These are phyloP conservation scores for Mycosphaerelloides madeirae DNA, from an alignment of 2,329 filamentous ascomycete species.

Conservation along the genomic window DNA sequence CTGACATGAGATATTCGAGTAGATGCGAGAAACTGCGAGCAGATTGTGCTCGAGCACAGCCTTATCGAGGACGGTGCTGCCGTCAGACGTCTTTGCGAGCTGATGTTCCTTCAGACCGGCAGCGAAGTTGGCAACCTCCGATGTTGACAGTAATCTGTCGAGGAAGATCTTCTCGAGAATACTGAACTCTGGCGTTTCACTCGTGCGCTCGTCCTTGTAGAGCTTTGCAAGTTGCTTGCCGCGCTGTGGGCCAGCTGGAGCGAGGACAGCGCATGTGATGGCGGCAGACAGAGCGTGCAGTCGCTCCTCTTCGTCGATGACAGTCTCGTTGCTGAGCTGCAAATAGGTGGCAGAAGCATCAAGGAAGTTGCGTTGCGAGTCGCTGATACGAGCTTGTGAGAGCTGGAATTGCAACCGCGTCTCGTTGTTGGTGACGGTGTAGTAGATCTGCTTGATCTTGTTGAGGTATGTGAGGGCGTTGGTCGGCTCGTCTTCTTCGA, in stretches of 20 bases:
- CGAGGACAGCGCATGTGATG: slow-evolving; percentile 86
- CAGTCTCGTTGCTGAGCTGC: slow-evolving; percentile 70
- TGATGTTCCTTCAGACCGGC: slow-evolving; percentile 79
- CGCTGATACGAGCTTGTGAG: slow-evolving; percentile 86
- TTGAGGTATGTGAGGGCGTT: slow-evolving; percentile 83
- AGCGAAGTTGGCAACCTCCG: slow-evolving; percentile 84
- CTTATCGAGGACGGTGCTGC: slow-evolving; percentile 85
- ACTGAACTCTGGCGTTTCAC: slow-evolving; percentile 69
- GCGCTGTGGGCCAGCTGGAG: slow-evolving; percentile 80
- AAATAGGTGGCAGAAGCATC: slow-evolving; percentile 86
- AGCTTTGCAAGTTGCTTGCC: slow-evolving; percentile 74
- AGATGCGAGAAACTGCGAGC: slow-evolving; percentile 66
- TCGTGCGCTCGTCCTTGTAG: slow-evolving; percentile 87
- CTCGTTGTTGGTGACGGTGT: slow-evolving; percentile 67
- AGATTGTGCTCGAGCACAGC: slow-evolving; percentile 96
- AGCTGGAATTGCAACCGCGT: slow-evolving; percentile 82
- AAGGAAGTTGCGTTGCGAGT: slow-evolving; percentile 84
- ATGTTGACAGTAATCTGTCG: slow-evolving; percentile 72
- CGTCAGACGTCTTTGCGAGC: slow-evolving; percentile 82
- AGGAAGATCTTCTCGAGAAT: slow-evolving; percentile 98
- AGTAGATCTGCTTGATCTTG: slow-evolving; percentile 89
- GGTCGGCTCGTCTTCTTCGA: slow-evolving; percentile 88
- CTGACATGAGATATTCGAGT: slow-evolving; percentile 53
- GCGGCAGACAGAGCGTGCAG: slow-evolving; percentile 79
- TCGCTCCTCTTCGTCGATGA: slow-evolving; percentile 82